phyloP scores from a whole-genome alignment of 2,329 filamentous ascomycete genomes.

The Fusarium mundagurra region DNA sequence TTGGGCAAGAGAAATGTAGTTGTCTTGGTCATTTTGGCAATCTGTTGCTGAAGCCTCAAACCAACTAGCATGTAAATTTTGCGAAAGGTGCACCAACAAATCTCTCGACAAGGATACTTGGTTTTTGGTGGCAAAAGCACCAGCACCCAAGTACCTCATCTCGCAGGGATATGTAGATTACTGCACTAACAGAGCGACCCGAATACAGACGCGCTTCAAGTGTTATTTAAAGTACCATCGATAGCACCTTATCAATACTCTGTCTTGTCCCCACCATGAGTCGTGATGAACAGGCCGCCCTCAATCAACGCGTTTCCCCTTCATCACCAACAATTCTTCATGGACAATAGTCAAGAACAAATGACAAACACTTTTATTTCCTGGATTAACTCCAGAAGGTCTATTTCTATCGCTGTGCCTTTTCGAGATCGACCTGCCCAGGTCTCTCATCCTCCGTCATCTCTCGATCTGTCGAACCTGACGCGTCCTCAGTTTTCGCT shows the following conservation, averaged over 20 bases:
- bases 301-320: too few relatives aligned
- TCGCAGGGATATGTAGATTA: fast-evolving
- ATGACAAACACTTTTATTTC: not conserved
- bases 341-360: not conserved
- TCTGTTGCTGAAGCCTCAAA: fast-evolving
- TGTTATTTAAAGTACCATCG: fast-evolving
- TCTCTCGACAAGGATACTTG: not conserved
- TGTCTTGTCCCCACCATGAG: fast-evolving
- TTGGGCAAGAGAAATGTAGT: too few relatives aligned
- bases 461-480: not conserved
- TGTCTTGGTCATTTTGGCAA: fast-evolving
- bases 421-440: not conserved
- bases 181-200: not conserved
- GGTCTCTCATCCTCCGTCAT: not conserved
- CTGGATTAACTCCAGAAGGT: fast-evolving
- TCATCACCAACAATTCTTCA: not conserved
- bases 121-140: fast-evolving
- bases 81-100: fast-evolving
- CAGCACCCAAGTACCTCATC: fast-evolving
- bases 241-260: not conserved
- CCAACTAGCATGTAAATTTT: fast-evolving
- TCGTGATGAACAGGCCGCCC: not conserved
- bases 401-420: not conserved
- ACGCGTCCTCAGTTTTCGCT: fast-evolving
- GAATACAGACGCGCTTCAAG: fast-evolving